These are phyloP conservation scores for Ophiocordyceps camponoti-rufipedis DNA, from an alignment of 2,329 filamentous ascomycete species.

Conservation along the genomic window DNA sequence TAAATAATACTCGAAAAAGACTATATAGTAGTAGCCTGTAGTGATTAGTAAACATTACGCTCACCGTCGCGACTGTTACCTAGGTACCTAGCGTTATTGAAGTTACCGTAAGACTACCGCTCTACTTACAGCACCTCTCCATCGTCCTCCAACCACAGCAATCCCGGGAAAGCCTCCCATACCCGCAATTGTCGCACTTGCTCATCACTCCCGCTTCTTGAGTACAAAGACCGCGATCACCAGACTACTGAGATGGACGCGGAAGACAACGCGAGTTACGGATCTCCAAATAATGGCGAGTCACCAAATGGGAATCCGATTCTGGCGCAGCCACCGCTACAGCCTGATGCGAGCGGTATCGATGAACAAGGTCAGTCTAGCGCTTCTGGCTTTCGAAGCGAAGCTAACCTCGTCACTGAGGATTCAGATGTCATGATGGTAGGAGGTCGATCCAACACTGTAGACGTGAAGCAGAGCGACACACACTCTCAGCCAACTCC, in stretches of 20 bases:
- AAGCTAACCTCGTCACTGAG: background rate
- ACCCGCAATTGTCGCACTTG: no score
- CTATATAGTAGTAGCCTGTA: no score
- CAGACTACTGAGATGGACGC: slow-evolving; percentile 17
- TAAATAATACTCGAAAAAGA: no score
- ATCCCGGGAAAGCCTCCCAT: no score
- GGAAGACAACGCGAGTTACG: slow-evolving; percentile 40
- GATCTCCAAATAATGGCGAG: slow-evolving; percentile 35
- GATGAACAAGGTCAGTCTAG: slow-evolving; percentile 26
- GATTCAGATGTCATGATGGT: slow-evolving; percentile 42
- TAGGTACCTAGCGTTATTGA: no score
- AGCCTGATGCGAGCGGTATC: slow-evolving; percentile 20
- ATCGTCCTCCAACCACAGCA: no score
- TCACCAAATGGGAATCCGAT: slow-evolving; percentile 39
- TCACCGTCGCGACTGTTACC: no score
- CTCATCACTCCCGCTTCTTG: no score
- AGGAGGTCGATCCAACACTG: slow-evolving; percentile 24
- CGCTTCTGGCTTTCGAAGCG: background rate
- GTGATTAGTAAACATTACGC: no score
- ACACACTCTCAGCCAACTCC: slow-evolving; percentile 37
- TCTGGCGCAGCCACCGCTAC: slow-evolving; percentile 34
- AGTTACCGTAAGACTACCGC: no score
- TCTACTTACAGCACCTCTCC: no score
- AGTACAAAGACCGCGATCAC: background rate
- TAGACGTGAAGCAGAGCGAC: slow-evolving; percentile 41